Evolutionary conservation across 441 rosid species (phyloP).

Genomic region (Euphorbia corollata): DNA sequence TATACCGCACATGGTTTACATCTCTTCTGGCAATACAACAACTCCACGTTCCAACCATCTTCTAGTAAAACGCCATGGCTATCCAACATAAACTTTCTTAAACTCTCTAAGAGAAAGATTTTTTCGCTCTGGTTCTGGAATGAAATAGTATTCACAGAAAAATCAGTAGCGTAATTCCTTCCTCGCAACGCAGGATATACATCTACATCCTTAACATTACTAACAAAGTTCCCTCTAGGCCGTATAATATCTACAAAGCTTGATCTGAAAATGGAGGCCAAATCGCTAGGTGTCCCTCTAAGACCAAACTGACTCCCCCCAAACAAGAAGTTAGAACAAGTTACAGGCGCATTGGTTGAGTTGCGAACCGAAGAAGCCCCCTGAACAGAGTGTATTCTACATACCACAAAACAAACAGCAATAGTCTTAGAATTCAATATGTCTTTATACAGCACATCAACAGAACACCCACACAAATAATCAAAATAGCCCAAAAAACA

Average conservation of each 20-base stretch:
- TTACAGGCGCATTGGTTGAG: constrained; percentile 25
- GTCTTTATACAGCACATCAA: constrained; percentile 6
- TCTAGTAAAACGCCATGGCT: constrained; percentile 29
- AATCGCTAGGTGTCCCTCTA: constrained; percentile 24
- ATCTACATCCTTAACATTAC: constrained; percentile 28
- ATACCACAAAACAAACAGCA: constrained; percentile 30
- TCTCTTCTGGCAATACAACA: constrained; percentile 27
- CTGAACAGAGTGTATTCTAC: constrained; percentile 29
- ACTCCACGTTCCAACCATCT: constrained; percentile 36
- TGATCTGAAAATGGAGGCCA: constrained; percentile 18
- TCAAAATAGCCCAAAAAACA: background rate
- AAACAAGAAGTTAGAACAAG: constrained; percentile 24
- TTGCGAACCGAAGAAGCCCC: constrained; percentile 29
- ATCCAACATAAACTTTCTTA: constrained; percentile 28
- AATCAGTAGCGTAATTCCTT: constrained; percentile 25
- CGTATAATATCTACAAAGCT: constrained; percentile 28
- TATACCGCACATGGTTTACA: constrained; percentile 29
- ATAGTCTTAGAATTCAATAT: constrained; percentile 16
- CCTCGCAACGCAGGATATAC: constrained; percentile 19
- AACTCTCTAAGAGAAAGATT: constrained; percentile 27
- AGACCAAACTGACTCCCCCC: constrained; percentile 27
- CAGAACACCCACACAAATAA: background rate
- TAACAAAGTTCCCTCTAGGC: constrained; percentile 22
- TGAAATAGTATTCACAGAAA: constrained; percentile 18
- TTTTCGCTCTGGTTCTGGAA: constrained; percentile 31